A percentile compares a stretch with the other conserved stretches of the same genome.
phyloP scores from a whole-genome alignment of 1,139 yeast genomes.

The Zygoascus sp. region DNA sequence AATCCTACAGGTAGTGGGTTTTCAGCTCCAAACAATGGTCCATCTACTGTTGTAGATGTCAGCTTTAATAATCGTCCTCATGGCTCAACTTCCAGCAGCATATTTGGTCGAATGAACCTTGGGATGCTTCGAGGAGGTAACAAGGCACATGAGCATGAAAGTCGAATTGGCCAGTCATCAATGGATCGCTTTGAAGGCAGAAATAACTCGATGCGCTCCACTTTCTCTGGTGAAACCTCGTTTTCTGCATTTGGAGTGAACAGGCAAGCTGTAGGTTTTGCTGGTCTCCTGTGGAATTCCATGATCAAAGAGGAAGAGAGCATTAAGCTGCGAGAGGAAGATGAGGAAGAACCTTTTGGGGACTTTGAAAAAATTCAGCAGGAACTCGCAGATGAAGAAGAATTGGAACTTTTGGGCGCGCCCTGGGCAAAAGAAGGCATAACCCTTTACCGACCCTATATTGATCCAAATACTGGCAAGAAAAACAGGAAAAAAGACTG shows the following conservation, averaged over 20 bases:
- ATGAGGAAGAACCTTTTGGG: slow-evolving; percentile 26
- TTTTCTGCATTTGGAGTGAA: slow-evolving; percentile 25
- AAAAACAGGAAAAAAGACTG: slow-evolving; percentile 31
- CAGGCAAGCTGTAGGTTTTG: slow-evolving; percentile 36
- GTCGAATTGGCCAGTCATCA: slow-evolving; percentile 21
- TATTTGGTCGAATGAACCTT: slow-evolving; percentile 26
- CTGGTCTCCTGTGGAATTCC: slow-evolving; percentile 33
- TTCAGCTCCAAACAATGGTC: neutral
- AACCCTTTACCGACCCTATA: slow-evolving; percentile 45
- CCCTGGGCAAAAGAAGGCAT: slow-evolving; percentile 77
- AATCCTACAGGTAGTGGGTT: slow-evolving; percentile 1
- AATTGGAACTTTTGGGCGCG: slow-evolving; percentile 63
- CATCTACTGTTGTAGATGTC: slow-evolving; percentile 8
- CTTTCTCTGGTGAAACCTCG: slow-evolving; percentile 29
- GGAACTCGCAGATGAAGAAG: slow-evolving; percentile 45
- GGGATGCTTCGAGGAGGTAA: slow-evolving; percentile 21
- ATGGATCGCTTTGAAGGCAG: slow-evolving; percentile 21
- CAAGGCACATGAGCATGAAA: slow-evolving; percentile 24
- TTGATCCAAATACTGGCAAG: slow-evolving; percentile 33
- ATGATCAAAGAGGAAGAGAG: slow-evolving; percentile 31
- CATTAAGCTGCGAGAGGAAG: slow-evolving; percentile 14
- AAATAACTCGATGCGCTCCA: slow-evolving; percentile 30
- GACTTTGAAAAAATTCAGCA: slow-evolving; percentile 30
- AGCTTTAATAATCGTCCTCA: slow-evolving; percentile 8
- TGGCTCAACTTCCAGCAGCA: slow-evolving; percentile 18